Conservation (phyloP, 768 basidiomycete species). For the Leccinum subtestaceum region DNA sequence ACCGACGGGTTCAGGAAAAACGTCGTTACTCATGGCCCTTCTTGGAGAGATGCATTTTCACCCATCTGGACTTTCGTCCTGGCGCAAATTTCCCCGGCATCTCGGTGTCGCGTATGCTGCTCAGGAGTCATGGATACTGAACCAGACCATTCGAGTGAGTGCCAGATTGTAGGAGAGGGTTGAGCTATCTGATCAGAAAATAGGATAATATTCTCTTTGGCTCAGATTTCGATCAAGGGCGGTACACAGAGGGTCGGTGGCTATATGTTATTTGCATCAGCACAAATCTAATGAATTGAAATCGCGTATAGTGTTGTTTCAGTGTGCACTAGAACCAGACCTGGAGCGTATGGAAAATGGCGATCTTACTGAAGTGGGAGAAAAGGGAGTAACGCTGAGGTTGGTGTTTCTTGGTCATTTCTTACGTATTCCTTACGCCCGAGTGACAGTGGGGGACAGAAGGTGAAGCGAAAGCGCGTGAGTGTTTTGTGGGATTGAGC, state of each 20-base stretch:
- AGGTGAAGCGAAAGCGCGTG: background rate
- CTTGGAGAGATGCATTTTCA: constrained; percentile 65
- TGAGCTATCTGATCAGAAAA: background rate
- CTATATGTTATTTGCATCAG: background rate
- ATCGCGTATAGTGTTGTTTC: constrained; percentile 29
- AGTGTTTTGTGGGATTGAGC: background rate
- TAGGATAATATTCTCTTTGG: constrained; percentile 13
- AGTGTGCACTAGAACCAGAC: constrained; percentile 43
- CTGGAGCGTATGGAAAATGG: constrained; percentile 51
- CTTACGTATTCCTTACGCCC: background rate
- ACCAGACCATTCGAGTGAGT: constrained; percentile 62
- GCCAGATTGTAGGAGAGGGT: too few species aligned
- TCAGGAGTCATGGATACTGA: constrained; percentile 84
- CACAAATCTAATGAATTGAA: background rate
- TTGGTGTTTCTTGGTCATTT: constrained; percentile 7
- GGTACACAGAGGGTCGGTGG: constrained; percentile 6
- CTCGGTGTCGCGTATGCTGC: constrained; percentile 75
- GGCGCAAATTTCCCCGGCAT: constrained; percentile 64
- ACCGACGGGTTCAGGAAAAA: constrained; percentile 60
- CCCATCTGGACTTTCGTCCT: constrained; percentile 49
- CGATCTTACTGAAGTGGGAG: constrained; percentile 68
- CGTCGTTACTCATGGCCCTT: constrained; percentile 62
- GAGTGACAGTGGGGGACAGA: constrained; percentile 9
- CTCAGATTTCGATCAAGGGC: constrained; percentile 4
- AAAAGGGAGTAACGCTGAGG: constrained; percentile 60